Conservation (phyloP, 2,329 filamentous ascomycete species). For the Curvularia spicifera region DNA sequence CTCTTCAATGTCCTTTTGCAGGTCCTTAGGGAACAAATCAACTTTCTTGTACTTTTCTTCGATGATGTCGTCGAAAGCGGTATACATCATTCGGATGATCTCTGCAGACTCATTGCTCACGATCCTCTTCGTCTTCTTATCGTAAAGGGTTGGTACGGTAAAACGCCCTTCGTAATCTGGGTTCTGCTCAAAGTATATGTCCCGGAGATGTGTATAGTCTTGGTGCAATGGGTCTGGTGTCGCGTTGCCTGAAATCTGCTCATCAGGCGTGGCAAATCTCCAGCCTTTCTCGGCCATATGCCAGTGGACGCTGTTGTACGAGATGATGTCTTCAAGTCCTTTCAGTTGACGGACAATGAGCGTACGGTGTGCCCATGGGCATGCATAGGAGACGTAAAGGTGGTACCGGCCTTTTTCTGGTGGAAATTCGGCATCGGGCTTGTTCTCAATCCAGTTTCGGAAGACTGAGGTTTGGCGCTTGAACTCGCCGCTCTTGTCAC, state of each 20-base stretch:
- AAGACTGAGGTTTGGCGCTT: constrained; percentile 87
- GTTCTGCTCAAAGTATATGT: constrained; percentile 80
- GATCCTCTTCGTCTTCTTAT: constrained; percentile 75
- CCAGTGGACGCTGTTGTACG: constrained; percentile 88
- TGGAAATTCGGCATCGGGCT: constrained; percentile 75
- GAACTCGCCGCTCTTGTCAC: constrained; percentile 86
- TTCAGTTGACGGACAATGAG: constrained; percentile 90
- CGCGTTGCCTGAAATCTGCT: constrained; percentile 62
- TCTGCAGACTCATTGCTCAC: constrained; percentile 93
- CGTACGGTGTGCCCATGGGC: constrained; percentile 90
- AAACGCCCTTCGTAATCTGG: constrained; percentile 77
- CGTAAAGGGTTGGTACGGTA: constrained; percentile 86
- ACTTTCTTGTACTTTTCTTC: constrained; percentile 53
- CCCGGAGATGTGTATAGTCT: constrained; percentile 74
- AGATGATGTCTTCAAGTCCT: constrained; percentile 84
- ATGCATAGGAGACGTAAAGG: constrained; percentile 92
- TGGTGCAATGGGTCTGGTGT: constrained; percentile 68
- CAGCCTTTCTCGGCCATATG: constrained; percentile 79
- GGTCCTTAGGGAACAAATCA: constrained; percentile 54
- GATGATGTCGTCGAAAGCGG: constrained; percentile 72
- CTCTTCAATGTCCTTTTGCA: constrained; percentile 55
- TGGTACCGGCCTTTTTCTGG: constrained; percentile 91
- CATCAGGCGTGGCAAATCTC: constrained; percentile 76
- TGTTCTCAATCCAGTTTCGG: constrained; percentile 77
- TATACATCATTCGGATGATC: constrained; percentile 89